Evolutionary conservation across 768 basidiomycete genomes (phyloP), one percentile per base, ranked within the genome.

Genomic region (Termitomyces sp.): DNA sequence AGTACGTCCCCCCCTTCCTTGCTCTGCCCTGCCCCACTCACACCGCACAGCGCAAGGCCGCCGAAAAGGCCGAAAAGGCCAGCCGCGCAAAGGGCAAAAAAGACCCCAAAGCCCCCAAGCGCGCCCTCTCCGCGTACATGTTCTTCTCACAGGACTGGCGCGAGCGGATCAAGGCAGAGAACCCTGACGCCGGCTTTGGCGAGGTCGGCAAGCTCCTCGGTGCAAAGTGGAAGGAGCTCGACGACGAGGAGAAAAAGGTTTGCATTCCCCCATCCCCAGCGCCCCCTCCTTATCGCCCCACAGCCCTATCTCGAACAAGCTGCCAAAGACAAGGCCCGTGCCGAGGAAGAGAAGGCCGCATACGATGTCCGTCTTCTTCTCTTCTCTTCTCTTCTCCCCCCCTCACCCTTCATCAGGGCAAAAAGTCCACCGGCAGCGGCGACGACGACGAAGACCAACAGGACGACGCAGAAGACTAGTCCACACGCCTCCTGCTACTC

Each of bases 61-160:
- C 83, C 55, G 85, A 85, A 67, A 89, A 89, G 76, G 79, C 81
- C 26, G 87, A 88, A 67, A 86, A 85, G 66, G 76, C 79, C 20
- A 61, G 77, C 40, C 74, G 80, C 64, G 32, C 61, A 33, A 56
- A 50, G 70, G 72, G 74, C 60, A 85, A 89, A 76, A 93, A 92
- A 75, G 87, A 93, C 72, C 84, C 83, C 61, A 89, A 89, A 73
- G 85, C 88, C 48, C 94, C 93, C 61, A 97, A 98, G 79, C 86
- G 95, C 56, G 90, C 93, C 0, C 82, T 97, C 49, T 97, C 95
- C 33, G 94, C 96, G 43, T 98, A 97, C 79, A 97, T 98, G 96
- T 95, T 95, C 89, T 98, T 98, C 82, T 88, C 86, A 67, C 91
- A 95, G 73, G 95, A 94, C 74, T 90, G 93, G 91, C 84, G 95